phyloP scores from a whole-genome alignment of 306 rosid genomes.

The Crataegus laevigata region DNA sequence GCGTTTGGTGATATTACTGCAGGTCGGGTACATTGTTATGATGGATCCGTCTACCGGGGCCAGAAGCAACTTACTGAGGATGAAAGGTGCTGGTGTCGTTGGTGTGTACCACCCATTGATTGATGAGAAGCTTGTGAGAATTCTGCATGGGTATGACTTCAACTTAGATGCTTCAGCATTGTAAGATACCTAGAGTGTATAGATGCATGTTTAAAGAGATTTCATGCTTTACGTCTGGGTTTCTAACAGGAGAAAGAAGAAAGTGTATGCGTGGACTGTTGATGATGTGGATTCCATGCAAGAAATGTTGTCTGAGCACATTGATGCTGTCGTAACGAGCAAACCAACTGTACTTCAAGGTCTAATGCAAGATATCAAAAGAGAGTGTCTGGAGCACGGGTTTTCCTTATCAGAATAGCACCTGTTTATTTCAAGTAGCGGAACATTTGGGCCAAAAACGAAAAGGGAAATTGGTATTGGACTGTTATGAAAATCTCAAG shows the following conservation, averaged over 20 bases:
- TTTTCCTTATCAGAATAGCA: constrained; percentile 39
- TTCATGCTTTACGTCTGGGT: constrained; percentile 8
- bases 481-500: background rate
- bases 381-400: constrained; percentile 72
- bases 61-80: constrained; percentile 61
- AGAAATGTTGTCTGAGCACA: constrained; percentile 53
- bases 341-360: constrained; percentile 62
- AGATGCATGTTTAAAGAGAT: background rate
- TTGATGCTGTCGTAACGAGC: constrained; percentile 81
- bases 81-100: constrained; percentile 75
- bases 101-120: constrained; percentile 81
- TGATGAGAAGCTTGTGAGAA: constrained; percentile 63
- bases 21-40: constrained; percentile 94
- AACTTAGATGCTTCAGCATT: background rate
- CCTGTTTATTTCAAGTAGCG: background rate
- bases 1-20: constrained; percentile 10
- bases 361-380: constrained; percentile 61
- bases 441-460: too few species aligned
- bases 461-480: background rate
- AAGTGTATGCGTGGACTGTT: constrained; percentile 86
- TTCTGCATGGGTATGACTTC: constrained; percentile 53
- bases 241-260: constrained; percentile 58
- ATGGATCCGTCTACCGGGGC: constrained; percentile 56
- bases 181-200: background rate
- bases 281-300: constrained; percentile 70